Conservation (phyloP, 352 stramenopile genomes). For the Globisporangium irregulare region DNA sequence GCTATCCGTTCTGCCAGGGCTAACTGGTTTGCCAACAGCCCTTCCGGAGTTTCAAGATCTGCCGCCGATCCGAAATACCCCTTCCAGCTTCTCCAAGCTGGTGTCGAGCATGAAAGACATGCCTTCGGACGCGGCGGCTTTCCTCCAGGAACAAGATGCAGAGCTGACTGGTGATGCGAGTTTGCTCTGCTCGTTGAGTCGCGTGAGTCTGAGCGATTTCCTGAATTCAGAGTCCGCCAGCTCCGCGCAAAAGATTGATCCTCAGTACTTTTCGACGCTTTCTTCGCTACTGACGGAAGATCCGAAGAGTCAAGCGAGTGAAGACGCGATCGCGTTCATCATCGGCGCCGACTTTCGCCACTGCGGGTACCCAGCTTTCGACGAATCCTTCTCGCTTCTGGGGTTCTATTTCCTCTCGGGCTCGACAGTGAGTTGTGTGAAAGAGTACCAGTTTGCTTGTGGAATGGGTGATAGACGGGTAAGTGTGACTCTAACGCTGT, state of each 20-base stretch:
- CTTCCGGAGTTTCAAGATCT: slow-evolving; percentile 8
- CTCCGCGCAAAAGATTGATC: slow-evolving; percentile 4
- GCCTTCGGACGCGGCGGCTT: slow-evolving; percentile 38
- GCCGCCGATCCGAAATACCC: slow-evolving; percentile 4
- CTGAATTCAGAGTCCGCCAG: slow-evolving; percentile 14
- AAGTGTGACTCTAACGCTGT: neutral
- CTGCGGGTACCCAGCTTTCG: slow-evolving; percentile 63
- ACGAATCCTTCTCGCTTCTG: slow-evolving; percentile 35
- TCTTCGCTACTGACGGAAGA: slow-evolving; percentile 37
- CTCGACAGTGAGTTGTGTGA: slow-evolving; percentile 23
- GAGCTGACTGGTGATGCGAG: slow-evolving; percentile 52
- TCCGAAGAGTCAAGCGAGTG: slow-evolving; percentile 22
- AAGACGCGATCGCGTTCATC: slow-evolving; percentile 34
- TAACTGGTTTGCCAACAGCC: neutral
- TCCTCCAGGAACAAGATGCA: slow-evolving; percentile 61
- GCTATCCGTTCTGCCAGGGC: neutral
- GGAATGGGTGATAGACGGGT: neutral
- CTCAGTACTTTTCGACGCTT: slow-evolving; percentile 15
- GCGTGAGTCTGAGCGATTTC: slow-evolving; percentile 55
- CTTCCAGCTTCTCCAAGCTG: slow-evolving; percentile 52
- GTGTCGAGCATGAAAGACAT: slow-evolving; percentile 50
- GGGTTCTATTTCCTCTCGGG: slow-evolving; percentile 59
- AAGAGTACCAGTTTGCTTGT: neutral
- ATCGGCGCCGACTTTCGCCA: slow-evolving; percentile 51
- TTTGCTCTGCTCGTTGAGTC: slow-evolving; percentile 50